Conservation (phyloP, 1,139 yeast species). For the Pichia sp. region DNA sequence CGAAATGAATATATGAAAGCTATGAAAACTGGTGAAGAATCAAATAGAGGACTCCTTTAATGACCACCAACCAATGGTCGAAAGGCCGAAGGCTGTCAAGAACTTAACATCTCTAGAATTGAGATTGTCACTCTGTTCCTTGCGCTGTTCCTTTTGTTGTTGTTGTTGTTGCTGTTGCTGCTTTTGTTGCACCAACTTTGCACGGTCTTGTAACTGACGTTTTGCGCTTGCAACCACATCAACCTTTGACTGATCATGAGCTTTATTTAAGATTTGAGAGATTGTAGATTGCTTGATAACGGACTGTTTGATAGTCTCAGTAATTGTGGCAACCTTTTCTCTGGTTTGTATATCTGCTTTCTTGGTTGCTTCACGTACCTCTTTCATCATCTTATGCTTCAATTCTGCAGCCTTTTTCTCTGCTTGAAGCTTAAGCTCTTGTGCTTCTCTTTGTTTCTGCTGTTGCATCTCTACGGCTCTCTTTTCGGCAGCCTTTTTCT, state of each 20-base stretch:
- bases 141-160: conserved; percentile 3
- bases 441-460: neutral
- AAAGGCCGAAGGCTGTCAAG: conserved; percentile 26
- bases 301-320: neutral
- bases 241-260: conserved; percentile 13
- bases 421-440: conserved; percentile 1
- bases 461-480: conserved; percentile 6
- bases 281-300: conserved; percentile 1
- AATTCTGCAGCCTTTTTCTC: conserved; percentile 3
- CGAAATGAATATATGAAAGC: conserved; percentile 5
- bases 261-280: conserved; percentile 4
- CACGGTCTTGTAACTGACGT: conserved; percentile 10
- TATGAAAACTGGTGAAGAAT: conserved; percentile 1
- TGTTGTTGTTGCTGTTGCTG: conserved; percentile 8
- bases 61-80: conserved; percentile 34
- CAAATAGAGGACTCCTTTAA: conserved; percentile 15
- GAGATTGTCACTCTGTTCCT: neutral
- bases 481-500: conserved; percentile 3
- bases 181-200: conserved; percentile 9
- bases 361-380: neutral
- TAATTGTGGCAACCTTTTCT: neutral
- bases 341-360: neutral
- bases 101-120: conserved; percentile 24
- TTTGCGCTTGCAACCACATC: conserved; percentile 14
- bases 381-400: neutral